Evolutionary conservation across 75 land plant genomes (phyloP).

Genomic region (Cupressus sempervirens): DNA sequence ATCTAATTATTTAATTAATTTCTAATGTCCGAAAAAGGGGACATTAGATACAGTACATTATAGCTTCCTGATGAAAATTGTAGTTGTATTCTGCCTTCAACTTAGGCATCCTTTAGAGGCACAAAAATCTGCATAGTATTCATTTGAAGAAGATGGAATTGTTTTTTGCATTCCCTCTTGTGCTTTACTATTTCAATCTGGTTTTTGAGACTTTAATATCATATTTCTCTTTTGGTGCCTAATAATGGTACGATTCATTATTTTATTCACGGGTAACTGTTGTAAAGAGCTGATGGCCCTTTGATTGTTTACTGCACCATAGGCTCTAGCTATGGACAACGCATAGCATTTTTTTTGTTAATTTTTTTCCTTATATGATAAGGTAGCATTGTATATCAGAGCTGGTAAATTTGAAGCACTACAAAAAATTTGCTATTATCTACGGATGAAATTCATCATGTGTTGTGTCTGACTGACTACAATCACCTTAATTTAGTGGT

Average conservation of each 20-base stretch:
- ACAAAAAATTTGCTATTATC: background rate
- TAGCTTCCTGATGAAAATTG: background rate
- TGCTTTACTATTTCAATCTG: background rate
- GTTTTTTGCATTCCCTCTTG: background rate
- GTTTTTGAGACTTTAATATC: background rate
- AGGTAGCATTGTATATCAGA: background rate
- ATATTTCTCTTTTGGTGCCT: background rate
- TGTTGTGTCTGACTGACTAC: background rate
- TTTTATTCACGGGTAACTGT: background rate
- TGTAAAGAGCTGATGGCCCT: background rate
- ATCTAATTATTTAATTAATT: too few species aligned
- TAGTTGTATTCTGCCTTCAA: background rate
- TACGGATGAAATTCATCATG: background rate
- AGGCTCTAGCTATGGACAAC: background rate
- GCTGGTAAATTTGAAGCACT: background rate
- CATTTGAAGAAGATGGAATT: background rate
- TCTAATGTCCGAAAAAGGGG: too few species aligned
- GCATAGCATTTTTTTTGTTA: background rate
- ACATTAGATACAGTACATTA: background rate
- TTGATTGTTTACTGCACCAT: background rate
- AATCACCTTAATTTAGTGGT: slow-evolving; percentile 39
- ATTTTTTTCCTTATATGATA: background rate
- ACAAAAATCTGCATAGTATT: background rate
- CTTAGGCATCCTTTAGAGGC: background rate
- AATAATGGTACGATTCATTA: background rate